phyloP scores from a whole-genome alignment of 106 monocot species.

The Hemerocallis citrina region DNA sequence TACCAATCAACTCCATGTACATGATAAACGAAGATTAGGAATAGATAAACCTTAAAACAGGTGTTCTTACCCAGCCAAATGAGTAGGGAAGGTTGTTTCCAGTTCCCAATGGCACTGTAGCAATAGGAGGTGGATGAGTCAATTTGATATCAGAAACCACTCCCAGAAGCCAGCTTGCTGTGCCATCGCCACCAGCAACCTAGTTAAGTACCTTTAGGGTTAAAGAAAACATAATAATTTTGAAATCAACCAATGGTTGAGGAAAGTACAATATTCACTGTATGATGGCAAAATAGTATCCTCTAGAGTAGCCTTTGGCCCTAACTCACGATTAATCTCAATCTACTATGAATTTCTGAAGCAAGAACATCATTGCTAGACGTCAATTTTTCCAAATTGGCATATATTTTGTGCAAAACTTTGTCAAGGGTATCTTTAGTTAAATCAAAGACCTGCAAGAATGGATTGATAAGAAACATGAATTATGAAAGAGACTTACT shows the following conservation, averaged over 20 bases:
- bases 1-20: too few species aligned
- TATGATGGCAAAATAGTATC: neutral
- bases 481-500: neutral
- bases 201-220: conserved; percentile 12
- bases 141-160: conserved; percentile 93
- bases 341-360: conserved; percentile 39
- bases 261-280: neutral
- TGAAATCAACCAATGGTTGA: neutral
- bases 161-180: conserved; percentile 93
- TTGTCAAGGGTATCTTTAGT: conserved; percentile 82
- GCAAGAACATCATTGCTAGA: conserved; percentile 46
- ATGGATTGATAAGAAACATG: neutral
- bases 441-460: conserved; percentile 78
- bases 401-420: conserved; percentile 67
- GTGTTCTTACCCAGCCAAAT: conserved; percentile 99
- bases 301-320: neutral
- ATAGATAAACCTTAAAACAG: too few species aligned
- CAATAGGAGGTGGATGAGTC: conserved; percentile 66
- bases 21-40: too few species aligned
- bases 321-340: conserved; percentile 87
- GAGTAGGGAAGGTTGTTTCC: conserved; percentile 97
- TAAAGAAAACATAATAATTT: neutral
- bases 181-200: conserved; percentile 99
- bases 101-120: conserved; percentile 89
- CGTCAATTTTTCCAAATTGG: conserved; percentile 76